These are phyloP conservation scores for Murraya koenigii DNA, from an alignment of 345 rosid genomes.

Conservation along the genomic window DNA sequence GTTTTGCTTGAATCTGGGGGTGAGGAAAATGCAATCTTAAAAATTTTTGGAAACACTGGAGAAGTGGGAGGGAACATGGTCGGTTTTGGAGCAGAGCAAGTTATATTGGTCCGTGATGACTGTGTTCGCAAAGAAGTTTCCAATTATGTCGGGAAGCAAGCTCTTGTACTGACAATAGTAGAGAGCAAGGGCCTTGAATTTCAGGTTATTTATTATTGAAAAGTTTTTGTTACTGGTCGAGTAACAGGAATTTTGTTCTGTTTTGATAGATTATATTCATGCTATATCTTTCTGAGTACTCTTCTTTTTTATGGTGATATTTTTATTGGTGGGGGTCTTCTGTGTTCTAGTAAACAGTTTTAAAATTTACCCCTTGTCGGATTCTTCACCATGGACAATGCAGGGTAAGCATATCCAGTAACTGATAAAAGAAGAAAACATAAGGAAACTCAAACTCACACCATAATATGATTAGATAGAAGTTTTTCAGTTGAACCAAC, in stretches of 20 bases:
- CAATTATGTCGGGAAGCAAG: slow-evolving; percentile 39
- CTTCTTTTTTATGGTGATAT: background rate
- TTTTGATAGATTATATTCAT: background rate
- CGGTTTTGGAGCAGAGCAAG: slow-evolving; percentile 54
- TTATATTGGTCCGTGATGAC: slow-evolving; percentile 47
- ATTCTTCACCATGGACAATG: background rate
- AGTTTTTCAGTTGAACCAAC: too few relatives aligned
- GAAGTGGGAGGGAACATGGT: slow-evolving; percentile 16
- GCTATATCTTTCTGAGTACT: background rate
- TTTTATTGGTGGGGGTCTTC: background rate
- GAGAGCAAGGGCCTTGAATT: slow-evolving; percentile 56
- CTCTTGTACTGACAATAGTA: slow-evolving; percentile 42
- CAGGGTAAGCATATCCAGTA: too few relatives aligned
- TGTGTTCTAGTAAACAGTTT: background rate
- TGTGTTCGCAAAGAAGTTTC: slow-evolving; percentile 26
- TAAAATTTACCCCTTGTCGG: too few relatives aligned
- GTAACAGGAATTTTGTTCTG: background rate
- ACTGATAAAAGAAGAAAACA: too few relatives aligned
- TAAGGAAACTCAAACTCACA: too few relatives aligned
- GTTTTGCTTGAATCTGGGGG: slow-evolving; percentile 33
- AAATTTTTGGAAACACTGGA: slow-evolving; percentile 35
- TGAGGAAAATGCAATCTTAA: slow-evolving; percentile 32
- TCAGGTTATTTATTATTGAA: slow-evolving; percentile 26
- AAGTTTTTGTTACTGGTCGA: background rate
- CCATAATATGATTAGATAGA: too few relatives aligned